These are phyloP conservation scores for Acacia melanoxylon DNA, from an alignment of 306 rosid species.

Conservation along the genomic window DNA sequence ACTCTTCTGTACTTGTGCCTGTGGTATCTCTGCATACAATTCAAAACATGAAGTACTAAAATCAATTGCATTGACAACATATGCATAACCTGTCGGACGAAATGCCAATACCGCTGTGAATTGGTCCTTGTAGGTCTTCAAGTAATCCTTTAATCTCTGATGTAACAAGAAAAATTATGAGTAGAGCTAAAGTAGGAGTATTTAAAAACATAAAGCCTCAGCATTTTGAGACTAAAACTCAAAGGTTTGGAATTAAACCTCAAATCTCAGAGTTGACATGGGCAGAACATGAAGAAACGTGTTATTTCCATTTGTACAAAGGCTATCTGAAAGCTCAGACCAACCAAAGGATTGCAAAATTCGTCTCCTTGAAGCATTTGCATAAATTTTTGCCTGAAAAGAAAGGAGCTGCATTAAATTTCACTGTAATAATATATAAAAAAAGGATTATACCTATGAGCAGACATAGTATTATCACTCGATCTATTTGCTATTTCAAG, in stretches of 20 bases:
- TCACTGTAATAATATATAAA: neutral
- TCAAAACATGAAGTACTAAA: slow-evolving; percentile 14
- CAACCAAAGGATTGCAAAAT: slow-evolving; percentile 50
- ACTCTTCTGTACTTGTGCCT: neutral
- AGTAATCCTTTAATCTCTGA: slow-evolving; percentile 49
- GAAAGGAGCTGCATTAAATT: neutral
- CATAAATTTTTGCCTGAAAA: slow-evolving; percentile 48
- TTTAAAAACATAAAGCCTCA: slow-evolving; percentile 1
- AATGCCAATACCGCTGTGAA: slow-evolving; percentile 52
- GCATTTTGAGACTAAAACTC: slow-evolving; percentile 17
- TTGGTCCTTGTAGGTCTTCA: slow-evolving; percentile 52
- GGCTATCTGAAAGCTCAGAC: slow-evolving; percentile 46
- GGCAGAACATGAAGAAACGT: slow-evolving; percentile 59
- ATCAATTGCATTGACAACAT: slow-evolving; percentile 10
- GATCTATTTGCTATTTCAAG: slow-evolving; percentile 15
- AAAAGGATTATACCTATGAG: neutral
- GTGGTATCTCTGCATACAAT: slow-evolving; percentile 1
- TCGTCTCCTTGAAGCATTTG: slow-evolving; percentile 55
- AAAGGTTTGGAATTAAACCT: slow-evolving; percentile 38
- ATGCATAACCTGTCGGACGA: slow-evolving; percentile 54
- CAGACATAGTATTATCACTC: neutral
- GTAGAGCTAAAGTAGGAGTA: slow-evolving; percentile 8
- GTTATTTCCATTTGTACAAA: slow-evolving; percentile 47
- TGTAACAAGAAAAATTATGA: slow-evolving; percentile 23
- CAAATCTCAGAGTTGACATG: slow-evolving; percentile 50